Base-by-base conservation (phyloP, 768 basidiomycete genomes). In the Antrodiella citrinella region DNA sequence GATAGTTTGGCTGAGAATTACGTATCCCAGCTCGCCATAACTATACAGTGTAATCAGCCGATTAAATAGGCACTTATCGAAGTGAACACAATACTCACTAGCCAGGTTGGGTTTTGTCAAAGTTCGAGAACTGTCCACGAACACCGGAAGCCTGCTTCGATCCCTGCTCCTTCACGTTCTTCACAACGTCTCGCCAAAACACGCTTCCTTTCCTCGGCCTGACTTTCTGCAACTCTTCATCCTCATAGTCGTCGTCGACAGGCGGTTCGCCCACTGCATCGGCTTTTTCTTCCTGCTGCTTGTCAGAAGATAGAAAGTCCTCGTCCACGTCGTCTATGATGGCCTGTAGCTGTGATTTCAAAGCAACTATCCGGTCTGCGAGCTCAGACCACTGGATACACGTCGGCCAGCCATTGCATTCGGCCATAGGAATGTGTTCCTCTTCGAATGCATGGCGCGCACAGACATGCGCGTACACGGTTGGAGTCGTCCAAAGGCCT, bases 71-170 rank as follows among this genome's bases (percentile, higher is more conserved):
- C 19, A 2, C 21, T 22, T 13, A 45, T 19, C 22, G 18, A 43
- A 21, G 22, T 43, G 41, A n/a, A n/a, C n/a, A n/a, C n/a, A n/a
- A n/a, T n/a, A 77, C 90, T 69, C 60, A 95, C 91, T 93, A 95
- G 68, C 92, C 91, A 22, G 91, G 90, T 58, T 91, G 86, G 3
- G 81, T 80, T 67, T 82, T 85, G 57, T 89, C 79, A 58, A 94
- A 94, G 56, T 70, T 86, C 15, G 77, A 74, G 57, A 84, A 90
- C 58, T 93, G 90, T 1, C 80, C 86, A 42, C 74, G 76, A 45
- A 87, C 77, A 39, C 88, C 83, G 1, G 76, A 73, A 15, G 80
- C 79, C 11, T 78, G 78, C 44, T 81, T 77, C 23, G 78, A 74
- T 0, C 89, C 90, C 51, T 81, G 81, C 55, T 69, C 65, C 62